Conservation (phyloP, 495 filamentous ascomycete genomes). For the Neohortaea acidophila region DNA sequence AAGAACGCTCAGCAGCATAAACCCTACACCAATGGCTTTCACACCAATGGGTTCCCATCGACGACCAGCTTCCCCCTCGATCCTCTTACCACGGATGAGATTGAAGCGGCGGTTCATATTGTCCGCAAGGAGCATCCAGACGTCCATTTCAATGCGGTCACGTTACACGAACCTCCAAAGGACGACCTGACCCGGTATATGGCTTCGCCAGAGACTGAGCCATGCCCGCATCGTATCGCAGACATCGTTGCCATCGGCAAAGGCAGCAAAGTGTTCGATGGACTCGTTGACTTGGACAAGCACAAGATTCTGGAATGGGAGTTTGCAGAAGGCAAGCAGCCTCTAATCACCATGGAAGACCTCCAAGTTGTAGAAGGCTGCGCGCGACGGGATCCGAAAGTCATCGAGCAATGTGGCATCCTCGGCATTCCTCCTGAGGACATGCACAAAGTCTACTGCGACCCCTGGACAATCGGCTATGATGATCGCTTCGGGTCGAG, state of each 20-base stretch:
- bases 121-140: constrained; percentile 55
- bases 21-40: no score
- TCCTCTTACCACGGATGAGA: constrained; percentile 62
- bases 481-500: constrained; percentile 77
- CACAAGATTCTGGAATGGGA: constrained; percentile 64
- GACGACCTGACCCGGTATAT: constrained; percentile 76
- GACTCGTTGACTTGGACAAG: constrained; percentile 59
- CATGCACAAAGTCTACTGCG: constrained; percentile 87
- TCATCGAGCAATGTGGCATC: constrained; percentile 83
- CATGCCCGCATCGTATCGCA: constrained; percentile 56
- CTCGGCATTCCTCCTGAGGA: constrained; percentile 74
- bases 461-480: constrained; percentile 91
- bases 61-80: constrained; percentile 60
- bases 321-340: constrained; percentile 64
- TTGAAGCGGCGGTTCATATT: constrained; percentile 55
- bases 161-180: constrained; percentile 79
- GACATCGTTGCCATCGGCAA: constrained; percentile 78
- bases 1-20: no score
- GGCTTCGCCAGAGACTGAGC: constrained; percentile 40
- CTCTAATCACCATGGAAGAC: constrained; percentile 91
- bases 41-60: constrained; percentile 47
- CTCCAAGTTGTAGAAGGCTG: constrained; percentile 74
- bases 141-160: constrained; percentile 77
- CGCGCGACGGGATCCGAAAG: constrained; percentile 64
- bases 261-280: constrained; percentile 72